Conservation (phyloP, 257 asterid genomes). For the Solanum appendiculatum region DNA sequence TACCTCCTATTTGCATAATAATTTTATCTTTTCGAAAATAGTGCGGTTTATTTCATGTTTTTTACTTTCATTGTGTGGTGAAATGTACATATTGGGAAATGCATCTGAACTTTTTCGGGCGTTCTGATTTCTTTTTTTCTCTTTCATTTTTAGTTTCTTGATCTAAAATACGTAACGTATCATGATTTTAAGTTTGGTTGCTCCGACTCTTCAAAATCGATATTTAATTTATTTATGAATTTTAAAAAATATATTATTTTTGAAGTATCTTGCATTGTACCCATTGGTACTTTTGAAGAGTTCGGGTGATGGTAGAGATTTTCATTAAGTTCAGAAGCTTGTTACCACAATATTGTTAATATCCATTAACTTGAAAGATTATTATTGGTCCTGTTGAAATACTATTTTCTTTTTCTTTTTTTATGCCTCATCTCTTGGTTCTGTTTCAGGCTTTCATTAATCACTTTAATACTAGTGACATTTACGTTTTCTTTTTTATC, state of each 20-base stretch:
- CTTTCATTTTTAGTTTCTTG: not conserved
- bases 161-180: not conserved
- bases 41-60: too few species aligned
- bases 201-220: not conserved
- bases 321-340: not conserved
- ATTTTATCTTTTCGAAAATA: not conserved
- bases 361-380: not conserved
- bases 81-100: not conserved
- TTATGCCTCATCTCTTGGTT: not conserved
- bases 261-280: not conserved
- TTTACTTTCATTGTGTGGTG: not conserved
- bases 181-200: not conserved
- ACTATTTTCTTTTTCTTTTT: not conserved
- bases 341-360: not conserved
- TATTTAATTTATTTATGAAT: not conserved
- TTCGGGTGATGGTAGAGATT: not conserved
- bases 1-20: not conserved
- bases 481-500: not conserved
- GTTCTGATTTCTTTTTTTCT: not conserved
- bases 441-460: not conserved
- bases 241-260: not conserved
- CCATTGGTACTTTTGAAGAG: not conserved
- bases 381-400: not conserved
- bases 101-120: not conserved
- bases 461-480: not conserved